phyloP scores from a whole-genome alignment of 305 asterid species.

The Petunia hybrid region DNA sequence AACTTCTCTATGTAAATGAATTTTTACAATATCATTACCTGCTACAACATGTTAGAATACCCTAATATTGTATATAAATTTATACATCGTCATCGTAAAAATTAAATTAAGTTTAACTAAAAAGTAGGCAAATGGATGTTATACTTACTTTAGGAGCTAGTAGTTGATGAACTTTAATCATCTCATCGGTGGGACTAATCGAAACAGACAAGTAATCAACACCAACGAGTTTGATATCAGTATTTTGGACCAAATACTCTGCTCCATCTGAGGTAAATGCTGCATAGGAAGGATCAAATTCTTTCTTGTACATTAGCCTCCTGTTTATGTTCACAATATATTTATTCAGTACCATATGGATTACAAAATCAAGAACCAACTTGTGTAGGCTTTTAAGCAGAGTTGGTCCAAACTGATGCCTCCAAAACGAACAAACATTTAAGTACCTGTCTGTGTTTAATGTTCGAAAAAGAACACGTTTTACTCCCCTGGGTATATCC shows the following conservation, averaged over 20 bases:
- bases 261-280: slow-evolving; percentile 40
- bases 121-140: background rate
- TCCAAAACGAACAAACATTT: background rate
- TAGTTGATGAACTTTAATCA: background rate
- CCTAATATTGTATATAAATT: background rate
- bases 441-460: slow-evolving; percentile 38
- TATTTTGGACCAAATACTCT: slow-evolving; percentile 39
- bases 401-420: background rate
- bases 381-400: background rate
- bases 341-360: background rate
- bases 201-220: slow-evolving; percentile 41
- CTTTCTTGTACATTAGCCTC: slow-evolving; percentile 29
- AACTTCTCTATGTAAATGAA: background rate
- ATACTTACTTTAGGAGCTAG: background rate
- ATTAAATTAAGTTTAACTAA: background rate
- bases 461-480: slow-evolving; percentile 44
- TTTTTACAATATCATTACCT: background rate
- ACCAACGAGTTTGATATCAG: slow-evolving; percentile 45
- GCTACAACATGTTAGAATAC: background rate
- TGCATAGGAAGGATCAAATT: slow-evolving; percentile 30
- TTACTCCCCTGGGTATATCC: slow-evolving; percentile 41
- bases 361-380: background rate
- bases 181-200: background rate
- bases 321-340: slow-evolving; percentile 22
- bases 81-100: background rate